These are phyloP conservation scores for Pichia pseudocactophila DNA, from an alignment of 805 yeast genomes.

Conservation along the genomic window DNA sequence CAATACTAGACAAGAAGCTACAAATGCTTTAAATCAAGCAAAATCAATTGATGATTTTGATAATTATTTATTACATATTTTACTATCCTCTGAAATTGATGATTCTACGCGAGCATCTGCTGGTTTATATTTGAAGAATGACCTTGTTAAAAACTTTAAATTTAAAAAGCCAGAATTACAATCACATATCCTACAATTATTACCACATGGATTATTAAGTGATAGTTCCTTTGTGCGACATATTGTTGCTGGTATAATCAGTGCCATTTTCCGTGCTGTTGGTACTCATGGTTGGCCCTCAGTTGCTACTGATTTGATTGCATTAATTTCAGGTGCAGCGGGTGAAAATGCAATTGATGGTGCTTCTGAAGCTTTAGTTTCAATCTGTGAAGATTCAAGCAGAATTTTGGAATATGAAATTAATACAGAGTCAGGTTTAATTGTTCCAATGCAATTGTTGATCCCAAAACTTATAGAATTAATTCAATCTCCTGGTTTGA, in stretches of 20 bases:
- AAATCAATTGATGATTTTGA: constrained; percentile 66
- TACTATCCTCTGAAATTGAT: constrained; percentile 46
- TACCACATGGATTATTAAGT: constrained; percentile 43
- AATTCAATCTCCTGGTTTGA: constrained; percentile 32
- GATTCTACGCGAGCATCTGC: constrained; percentile 74
- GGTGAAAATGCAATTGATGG: constrained; percentile 52
- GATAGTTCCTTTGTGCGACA: constrained; percentile 59
- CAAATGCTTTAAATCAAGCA: constrained; percentile 64
- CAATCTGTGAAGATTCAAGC: constrained; percentile 85
- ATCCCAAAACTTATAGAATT: constrained; percentile 56
- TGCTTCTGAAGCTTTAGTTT: constrained; percentile 71
- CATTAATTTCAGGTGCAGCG: constrained; percentile 42
- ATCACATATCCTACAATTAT: constrained; percentile 28
- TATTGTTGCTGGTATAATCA: constrained; percentile 84
- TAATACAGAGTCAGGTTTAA: constrained; percentile 38
- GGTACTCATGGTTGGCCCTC: constrained; percentile 72
- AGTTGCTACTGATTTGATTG: constrained; percentile 58
- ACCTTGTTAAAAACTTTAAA: constrained; percentile 37
- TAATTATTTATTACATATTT: constrained; percentile 65
- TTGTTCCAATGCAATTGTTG: constrained; percentile 52
- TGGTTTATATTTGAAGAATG: constrained; percentile 77
- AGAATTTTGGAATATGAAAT: constrained; percentile 54
- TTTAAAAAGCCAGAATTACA: constrained; percentile 24
- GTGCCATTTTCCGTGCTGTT: constrained; percentile 59
- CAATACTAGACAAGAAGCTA: constrained; percentile 53